A percentile compares a stretch with the other conserved stretches of the same genome.
Conservation (phyloP, 1,139 yeast species). For the Diutina mesorugosa region DNA sequence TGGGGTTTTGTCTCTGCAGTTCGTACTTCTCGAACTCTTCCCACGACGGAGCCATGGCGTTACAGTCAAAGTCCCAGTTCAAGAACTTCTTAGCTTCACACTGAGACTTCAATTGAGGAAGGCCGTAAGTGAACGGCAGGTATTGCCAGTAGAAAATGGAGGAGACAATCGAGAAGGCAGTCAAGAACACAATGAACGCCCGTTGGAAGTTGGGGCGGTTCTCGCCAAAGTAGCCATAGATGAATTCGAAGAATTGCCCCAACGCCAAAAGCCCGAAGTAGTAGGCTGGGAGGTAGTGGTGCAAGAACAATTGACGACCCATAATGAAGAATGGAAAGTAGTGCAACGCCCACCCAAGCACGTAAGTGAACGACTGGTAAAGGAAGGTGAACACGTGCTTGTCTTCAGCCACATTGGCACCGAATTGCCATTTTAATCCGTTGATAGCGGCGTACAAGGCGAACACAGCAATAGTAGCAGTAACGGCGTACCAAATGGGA, state of each 20-base stretch:
- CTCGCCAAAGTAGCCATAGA: neutral
- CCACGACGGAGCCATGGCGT: conserved; percentile 27
- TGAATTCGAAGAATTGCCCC: conserved; percentile 68
- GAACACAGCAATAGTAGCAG: conserved; percentile 45
- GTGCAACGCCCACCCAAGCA: conserved; percentile 77
- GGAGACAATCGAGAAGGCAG: conserved; percentile 35
- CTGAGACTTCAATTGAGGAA: conserved; percentile 62
- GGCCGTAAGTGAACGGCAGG: conserved; percentile 68
- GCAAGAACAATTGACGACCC: conserved; percentile 90
- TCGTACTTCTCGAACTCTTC: conserved; percentile 10
- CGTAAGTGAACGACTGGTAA: conserved; percentile 51
- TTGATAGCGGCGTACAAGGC: conserved; percentile 38
- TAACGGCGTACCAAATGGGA: conserved; percentile 78
- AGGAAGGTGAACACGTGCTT: conserved; percentile 60
- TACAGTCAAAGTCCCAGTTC: conserved; percentile 82
- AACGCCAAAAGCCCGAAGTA: conserved; percentile 80
- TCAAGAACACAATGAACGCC: conserved; percentile 23
- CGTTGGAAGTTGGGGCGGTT: conserved; percentile 15
- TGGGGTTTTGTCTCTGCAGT: neutral
- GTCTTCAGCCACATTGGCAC: conserved; percentile 33
- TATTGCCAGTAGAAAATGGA: conserved; percentile 47
- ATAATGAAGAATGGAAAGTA: conserved; percentile 80
- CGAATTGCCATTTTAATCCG: conserved; percentile 68
- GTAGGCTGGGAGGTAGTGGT: conserved; percentile 84
- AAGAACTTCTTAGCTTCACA: conserved; percentile 55